Evolutionary conservation across 2,329 filamentous ascomycete species (phyloP), one percentile per base, ranked within the genome.

Genomic region (Fusarium solani-melongenae): DNA sequence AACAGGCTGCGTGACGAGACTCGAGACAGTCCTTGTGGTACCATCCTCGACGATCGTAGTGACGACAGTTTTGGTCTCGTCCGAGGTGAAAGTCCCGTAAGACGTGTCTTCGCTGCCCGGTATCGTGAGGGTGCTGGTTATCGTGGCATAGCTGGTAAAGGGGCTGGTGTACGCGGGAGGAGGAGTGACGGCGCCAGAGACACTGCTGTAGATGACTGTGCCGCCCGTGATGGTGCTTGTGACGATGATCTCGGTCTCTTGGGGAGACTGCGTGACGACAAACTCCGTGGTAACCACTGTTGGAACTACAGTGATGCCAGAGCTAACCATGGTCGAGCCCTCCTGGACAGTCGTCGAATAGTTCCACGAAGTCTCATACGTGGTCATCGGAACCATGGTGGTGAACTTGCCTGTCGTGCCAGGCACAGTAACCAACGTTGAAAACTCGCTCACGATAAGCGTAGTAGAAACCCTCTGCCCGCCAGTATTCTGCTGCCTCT

Each of bases 391-490:
- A 31, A 76, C 51, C 20, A 41, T 62, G 11, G 64, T 73, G 24
- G 72, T 75, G 17, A 68, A 76, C 51, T 71, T 75, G 27, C 72
- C 72, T 6, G 74, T 76, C 2, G 74, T 77, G 5, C 72, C 74
- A 31, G 74, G 72, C 11, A 73, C 64, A 22, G 74, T 76, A 22
- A 76, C 56, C 12, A 68, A 44, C 34, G 41, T 76, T 39, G 67
- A 64, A 31, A 67, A 27, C 5, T 72, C 46, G 56, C 64, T 75
- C 17, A 70, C 64, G 34, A 70, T 74, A 39, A 66, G 61, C 1
- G 72, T 73, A 14, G 75, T 77, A 17, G 72, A 65, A 9, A 72
- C 64, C 31, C 49, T 51, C 33, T 33, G 63, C 22, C 60, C 55
- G 9, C 24, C 55, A 2, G 34, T n/a, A 12, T 8, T 11, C 39